Evolutionary conservation across 805 yeast genomes (phyloP).

Genomic region (Zygosaccharomyces kombuchaensis): DNA sequence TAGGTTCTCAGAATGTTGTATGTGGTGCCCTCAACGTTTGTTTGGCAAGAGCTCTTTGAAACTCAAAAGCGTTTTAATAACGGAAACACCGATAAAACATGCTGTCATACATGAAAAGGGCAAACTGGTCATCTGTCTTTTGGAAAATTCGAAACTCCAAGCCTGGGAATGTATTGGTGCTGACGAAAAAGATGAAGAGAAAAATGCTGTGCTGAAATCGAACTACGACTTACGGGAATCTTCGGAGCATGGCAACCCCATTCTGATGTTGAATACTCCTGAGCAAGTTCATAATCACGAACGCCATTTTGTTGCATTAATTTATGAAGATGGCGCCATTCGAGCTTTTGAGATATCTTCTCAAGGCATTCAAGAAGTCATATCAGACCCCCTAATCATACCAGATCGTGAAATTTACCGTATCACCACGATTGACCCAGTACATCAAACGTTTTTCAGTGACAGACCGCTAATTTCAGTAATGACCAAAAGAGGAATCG

Average conservation of each 20-base stretch:
- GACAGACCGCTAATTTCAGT: slow-evolving; percentile 49
- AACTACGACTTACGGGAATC: slow-evolving; percentile 11
- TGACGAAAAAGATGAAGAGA: slow-evolving; percentile 21
- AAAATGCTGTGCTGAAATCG: slow-evolving; percentile 16
- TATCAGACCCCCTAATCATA: slow-evolving; percentile 17
- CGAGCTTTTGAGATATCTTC: slow-evolving; percentile 32
- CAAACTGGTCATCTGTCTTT: slow-evolving; percentile 41
- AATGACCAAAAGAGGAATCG: slow-evolving; percentile 49
- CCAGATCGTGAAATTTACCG: slow-evolving; percentile 37
- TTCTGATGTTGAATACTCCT: slow-evolving; percentile 38
- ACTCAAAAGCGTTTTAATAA: slow-evolving; percentile 40
- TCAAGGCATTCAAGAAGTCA: slow-evolving; percentile 36
- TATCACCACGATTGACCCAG: slow-evolving; percentile 66
- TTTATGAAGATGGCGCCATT: slow-evolving; percentile 38
- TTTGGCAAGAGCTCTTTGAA: slow-evolving; percentile 33
- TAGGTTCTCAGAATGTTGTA: slow-evolving; percentile 50
- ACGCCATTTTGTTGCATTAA: slow-evolving; percentile 47
- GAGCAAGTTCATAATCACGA: slow-evolving; percentile 30
- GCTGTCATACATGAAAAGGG: slow-evolving; percentile 51
- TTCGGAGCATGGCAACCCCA: slow-evolving; percentile 15
- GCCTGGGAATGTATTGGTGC: slow-evolving; percentile 55
- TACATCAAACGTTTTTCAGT: slow-evolving; percentile 37
- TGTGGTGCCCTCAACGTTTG: slow-evolving; percentile 50
- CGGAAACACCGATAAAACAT: slow-evolving; percentile 43
- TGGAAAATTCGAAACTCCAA: slow-evolving; percentile 41